Conservation (phyloP, 2,329 filamentous ascomycete genomes). For the Colletotrichum euphorbiae region DNA sequence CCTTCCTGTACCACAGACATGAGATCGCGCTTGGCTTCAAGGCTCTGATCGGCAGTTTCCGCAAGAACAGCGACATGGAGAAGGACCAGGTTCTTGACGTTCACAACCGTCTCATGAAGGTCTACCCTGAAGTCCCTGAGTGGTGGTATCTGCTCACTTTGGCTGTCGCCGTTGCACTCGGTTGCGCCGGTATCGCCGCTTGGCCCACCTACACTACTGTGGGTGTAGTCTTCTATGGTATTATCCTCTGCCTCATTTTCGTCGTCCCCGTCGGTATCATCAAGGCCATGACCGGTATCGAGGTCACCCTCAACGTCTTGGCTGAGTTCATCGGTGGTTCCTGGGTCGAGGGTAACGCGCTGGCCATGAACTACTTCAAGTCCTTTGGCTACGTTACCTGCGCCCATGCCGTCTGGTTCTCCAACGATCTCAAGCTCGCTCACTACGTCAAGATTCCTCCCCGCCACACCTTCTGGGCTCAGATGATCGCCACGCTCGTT, state of each 20-base stretch:
- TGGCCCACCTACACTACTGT: slow-evolving; percentile 64
- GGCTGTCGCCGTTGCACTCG: slow-evolving; percentile 57
- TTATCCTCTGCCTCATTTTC: slow-evolving; percentile 62
- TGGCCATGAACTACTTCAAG: slow-evolving; percentile 68
- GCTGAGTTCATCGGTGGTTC: slow-evolving; percentile 66
- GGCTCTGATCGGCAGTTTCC: slow-evolving; percentile 58
- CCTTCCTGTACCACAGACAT: slow-evolving; percentile 62
- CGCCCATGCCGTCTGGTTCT: slow-evolving; percentile 42
- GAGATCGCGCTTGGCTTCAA: slow-evolving; percentile 63
- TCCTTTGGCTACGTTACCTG: slow-evolving; percentile 55
- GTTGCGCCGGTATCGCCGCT: slow-evolving; percentile 58
- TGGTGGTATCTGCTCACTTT: slow-evolving; percentile 65
- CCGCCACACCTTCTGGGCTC: slow-evolving; percentile 68
- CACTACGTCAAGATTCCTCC: slow-evolving; percentile 73
- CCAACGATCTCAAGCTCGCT: slow-evolving; percentile 57
- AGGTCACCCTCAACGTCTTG: slow-evolving; percentile 64
- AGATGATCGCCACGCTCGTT: slow-evolving; percentile 67
- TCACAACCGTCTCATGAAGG: slow-evolving; percentile 60
- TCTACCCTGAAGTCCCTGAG: slow-evolving; percentile 61
- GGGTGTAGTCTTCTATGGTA: slow-evolving; percentile 63
- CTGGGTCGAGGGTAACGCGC: slow-evolving; percentile 60
- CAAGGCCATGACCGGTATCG: slow-evolving; percentile 64
- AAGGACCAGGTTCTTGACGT: slow-evolving; percentile 55
- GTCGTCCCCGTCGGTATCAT: slow-evolving; percentile 65
- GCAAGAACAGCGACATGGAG: slow-evolving; percentile 52